Evolutionary conservation across 106 monocot species (phyloP).

Genomic region (Alisma plantagoaquatica): DNA sequence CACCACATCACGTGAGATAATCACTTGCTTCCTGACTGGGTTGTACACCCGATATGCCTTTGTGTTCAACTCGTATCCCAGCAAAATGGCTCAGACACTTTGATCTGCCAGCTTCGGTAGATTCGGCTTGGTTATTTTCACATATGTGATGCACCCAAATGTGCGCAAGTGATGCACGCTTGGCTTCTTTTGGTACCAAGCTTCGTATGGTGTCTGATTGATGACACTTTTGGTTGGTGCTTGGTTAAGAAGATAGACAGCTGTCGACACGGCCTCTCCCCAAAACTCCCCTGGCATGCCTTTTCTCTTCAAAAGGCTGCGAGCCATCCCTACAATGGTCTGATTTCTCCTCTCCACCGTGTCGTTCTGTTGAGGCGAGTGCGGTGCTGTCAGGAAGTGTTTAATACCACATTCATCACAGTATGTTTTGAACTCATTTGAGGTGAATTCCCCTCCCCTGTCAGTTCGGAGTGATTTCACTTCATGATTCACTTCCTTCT

Average conservation of each 20-base stretch:
- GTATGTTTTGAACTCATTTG: not conserved
- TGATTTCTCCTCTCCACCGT: not conserved
- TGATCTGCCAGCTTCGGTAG: not conserved
- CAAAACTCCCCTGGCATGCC: too few relatives aligned
- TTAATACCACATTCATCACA: not conserved
- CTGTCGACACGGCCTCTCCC: not conserved
- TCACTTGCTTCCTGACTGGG: not conserved
- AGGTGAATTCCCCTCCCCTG: too few relatives aligned
- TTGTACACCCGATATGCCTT: conserved; percentile 3
- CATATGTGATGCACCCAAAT: not conserved
- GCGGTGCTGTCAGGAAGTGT: not conserved
- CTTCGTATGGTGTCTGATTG: not conserved
- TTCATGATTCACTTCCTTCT: too few relatives aligned
- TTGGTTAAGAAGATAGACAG: not conserved
- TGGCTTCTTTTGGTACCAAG: not conserved
- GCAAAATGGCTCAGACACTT: not conserved
- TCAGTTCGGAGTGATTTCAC: too few relatives aligned
- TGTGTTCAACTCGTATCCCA: not conserved
- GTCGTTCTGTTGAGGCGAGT: not conserved
- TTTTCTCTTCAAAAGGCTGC: not conserved
- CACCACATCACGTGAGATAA: not conserved
- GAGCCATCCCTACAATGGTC: not conserved
- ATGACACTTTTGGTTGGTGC: not conserved
- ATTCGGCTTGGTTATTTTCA: not conserved
- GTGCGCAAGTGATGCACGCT: not conserved